Base-by-base conservation (phyloP, 257 asterid species). In the Phtheirospermum japonicum region DNA sequence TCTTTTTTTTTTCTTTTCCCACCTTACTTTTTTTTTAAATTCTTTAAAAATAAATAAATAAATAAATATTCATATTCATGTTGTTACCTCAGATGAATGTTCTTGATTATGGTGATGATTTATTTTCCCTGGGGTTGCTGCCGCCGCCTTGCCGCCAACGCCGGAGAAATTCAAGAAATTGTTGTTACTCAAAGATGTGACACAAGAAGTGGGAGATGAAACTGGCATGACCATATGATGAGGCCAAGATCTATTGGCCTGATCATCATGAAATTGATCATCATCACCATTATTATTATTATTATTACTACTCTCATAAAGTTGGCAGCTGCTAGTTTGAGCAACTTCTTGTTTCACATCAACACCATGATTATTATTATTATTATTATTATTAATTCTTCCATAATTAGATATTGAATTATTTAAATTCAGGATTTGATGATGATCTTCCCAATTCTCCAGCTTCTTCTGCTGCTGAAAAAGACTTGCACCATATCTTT, bases 381-480 rank as follows among this genome's bases (percentile, higher is more conserved):
- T 52, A 26, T 26, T 49, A 23, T 23, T 50, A 19, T 17, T 50
- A 74, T 72, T 49, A 71, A 50, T 62, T 72, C 77, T 62, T 6
- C 64, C 68, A 57, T 67, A 65, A 66, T 50, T 30, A 56, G 18
- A 14, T 2, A 13, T 20, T 5, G 59, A 12, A 6, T 50, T 50
- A 48, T 68, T 83, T 75, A 83, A 73, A 67, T 79, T 67, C 32
- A 76, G 55, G 51, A 66, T 75, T 51, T 80, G 83, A 18, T 81
- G 11, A 4, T 13, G 77, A 53, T 78, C 82, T 58, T 85, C 92
- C 95, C 90, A 83, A 63, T 69, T 83, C 64, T 83, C 92, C 68
- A 73, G 39, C 74, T 80, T 83, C 80, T 82, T 80, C 51, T 73
- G 73, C 37, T 77, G 80, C 69, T 74, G 70, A 52, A 74, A 80